These are phyloP conservation scores for Tolypocladium guangdongense DNA, from an alignment of 2,329 filamentous ascomycete species.

Conservation along the genomic window DNA sequence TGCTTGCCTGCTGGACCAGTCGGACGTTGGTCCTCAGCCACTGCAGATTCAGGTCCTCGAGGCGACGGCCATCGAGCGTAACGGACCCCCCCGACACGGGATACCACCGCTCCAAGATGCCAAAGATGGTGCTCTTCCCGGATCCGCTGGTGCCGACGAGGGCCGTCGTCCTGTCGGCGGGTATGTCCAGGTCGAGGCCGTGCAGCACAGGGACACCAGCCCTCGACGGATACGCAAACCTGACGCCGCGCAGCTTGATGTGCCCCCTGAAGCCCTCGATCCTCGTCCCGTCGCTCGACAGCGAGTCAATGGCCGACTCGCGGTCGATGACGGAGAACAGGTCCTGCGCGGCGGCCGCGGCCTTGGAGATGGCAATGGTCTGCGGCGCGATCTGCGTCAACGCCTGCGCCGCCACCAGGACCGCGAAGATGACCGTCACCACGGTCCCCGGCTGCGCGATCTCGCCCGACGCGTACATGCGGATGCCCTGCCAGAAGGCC, in stretches of 20 bases:
- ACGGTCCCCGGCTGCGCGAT: conserved; percentile 33
- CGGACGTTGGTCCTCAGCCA: conserved; percentile 43
- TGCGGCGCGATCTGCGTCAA: conserved; percentile 37
- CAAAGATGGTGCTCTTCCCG: conserved; percentile 48
- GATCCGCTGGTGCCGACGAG: conserved; percentile 47
- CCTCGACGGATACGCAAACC: conserved; percentile 47
- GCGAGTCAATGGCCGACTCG: conserved; percentile 30
- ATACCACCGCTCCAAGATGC: conserved; percentile 50
- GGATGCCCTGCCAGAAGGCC: conserved; percentile 41
- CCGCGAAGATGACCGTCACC: conserved; percentile 36
- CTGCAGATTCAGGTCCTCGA: conserved; percentile 33
- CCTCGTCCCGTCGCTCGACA: conserved; percentile 22
- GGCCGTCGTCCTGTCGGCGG: conserved; percentile 37
- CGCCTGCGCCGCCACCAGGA: conserved; percentile 33
- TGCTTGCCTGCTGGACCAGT: conserved; percentile 32
- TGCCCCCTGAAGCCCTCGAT: conserved; percentile 25
- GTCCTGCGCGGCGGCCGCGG: conserved; percentile 33
- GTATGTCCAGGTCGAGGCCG: conserved; percentile 29
- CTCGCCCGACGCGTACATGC: conserved; percentile 33
- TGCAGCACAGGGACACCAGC: conserved; percentile 35
- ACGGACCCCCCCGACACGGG: conserved; percentile 33
- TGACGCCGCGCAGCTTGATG: conserved; percentile 36
- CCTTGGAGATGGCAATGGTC: conserved; percentile 32
- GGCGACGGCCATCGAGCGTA: conserved; percentile 29
- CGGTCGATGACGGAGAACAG: conserved; percentile 37